Evolutionary conservation across 371 early-diverging fungal genomes (phyloP), one percentile per base, ranked within the genome.

Genomic region (Mucor mucedo): DNA sequence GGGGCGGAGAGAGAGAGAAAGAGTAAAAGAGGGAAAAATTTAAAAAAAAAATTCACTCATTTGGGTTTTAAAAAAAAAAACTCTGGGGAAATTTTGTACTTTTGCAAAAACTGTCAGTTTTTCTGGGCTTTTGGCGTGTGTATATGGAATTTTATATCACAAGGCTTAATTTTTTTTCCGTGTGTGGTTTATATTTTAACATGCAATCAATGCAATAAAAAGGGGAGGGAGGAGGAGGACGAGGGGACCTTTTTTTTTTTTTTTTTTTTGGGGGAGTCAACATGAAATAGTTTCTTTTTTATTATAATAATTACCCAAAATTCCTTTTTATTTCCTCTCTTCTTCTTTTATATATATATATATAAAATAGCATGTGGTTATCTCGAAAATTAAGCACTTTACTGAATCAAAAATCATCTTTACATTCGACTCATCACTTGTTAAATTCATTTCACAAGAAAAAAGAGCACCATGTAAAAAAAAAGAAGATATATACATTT

Each of bases 311-410:
- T 49, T 47, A 44, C 35, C 21, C 21, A 21, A 21, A 33, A 39
- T 58, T 41, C 56, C 54, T 53, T 47, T 30, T 52, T 42, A 30
- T 56, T 55, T 53, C 48, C 57, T 29, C 42, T 30, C 30, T 42
- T 41, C 13, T 50, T 33, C 35, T 14, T 56, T 30, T 42, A 39
- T 16, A 41, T 32, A 40, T 47, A 9, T 1, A 32, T 14, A 9
- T 35, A 35, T 13, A 11, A 21, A 29, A 13, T 38, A 56, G 28
- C 66, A 75, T 75, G 75, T 75, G 75, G 75, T 45, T 75, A 57
- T 64, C 75, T 60, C 75, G 72, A 28, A 75, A 72, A 58, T 57
- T 75, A 53, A 49, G 38, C 14, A 57, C 42, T 13, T 42, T 63
- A 2, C 27, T 62, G 9, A 62, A 55, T 3, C 63, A 62, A 14